Conservation (phyloP, 306 rosid genomes). For the Carpinus fangiana region DNA sequence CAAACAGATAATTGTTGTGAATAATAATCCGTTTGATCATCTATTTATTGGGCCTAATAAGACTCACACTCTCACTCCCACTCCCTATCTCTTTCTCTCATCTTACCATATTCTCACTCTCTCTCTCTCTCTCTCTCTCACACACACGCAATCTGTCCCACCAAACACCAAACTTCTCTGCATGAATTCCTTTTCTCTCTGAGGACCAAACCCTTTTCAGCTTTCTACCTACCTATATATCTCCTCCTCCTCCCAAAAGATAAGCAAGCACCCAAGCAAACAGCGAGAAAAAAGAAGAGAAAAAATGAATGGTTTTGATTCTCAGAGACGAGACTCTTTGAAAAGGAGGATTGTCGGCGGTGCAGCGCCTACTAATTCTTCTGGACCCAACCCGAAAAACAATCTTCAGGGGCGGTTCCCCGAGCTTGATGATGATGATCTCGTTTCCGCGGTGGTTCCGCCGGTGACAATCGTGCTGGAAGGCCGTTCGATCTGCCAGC, state of each 20-base stretch:
- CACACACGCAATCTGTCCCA: conserved; percentile 14
- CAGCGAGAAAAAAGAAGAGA: neutral
- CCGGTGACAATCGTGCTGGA: conserved; percentile 84
- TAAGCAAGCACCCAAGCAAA: neutral
- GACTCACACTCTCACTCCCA: neutral
- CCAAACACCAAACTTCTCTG: conserved; percentile 17
- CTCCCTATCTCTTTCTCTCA: neutral
- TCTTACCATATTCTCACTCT: conserved; percentile 3
- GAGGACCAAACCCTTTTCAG: conserved; percentile 5
- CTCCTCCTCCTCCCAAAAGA: conserved; percentile 2
- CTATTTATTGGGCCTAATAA: too few species aligned
- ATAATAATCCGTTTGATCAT: too few species aligned
- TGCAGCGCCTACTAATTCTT: conserved; percentile 38
- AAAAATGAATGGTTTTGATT: conserved; percentile 50
- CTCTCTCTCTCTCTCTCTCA: conserved; percentile 16
- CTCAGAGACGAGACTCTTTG: conserved; percentile 55
- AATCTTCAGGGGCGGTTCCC: conserved; percentile 40
- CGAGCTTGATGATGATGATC: conserved; percentile 52
- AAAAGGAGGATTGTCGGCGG: conserved; percentile 42
- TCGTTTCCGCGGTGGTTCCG: conserved; percentile 56
- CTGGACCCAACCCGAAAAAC: conserved; percentile 29
- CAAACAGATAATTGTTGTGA: too few species aligned
- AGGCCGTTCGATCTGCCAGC: conserved; percentile 90
- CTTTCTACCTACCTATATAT: neutral
- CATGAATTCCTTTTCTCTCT: too few species aligned